Evolutionary conservation across 2,329 filamentous ascomycete species (phyloP).

Genomic region (Fusarium circinatum): DNA sequence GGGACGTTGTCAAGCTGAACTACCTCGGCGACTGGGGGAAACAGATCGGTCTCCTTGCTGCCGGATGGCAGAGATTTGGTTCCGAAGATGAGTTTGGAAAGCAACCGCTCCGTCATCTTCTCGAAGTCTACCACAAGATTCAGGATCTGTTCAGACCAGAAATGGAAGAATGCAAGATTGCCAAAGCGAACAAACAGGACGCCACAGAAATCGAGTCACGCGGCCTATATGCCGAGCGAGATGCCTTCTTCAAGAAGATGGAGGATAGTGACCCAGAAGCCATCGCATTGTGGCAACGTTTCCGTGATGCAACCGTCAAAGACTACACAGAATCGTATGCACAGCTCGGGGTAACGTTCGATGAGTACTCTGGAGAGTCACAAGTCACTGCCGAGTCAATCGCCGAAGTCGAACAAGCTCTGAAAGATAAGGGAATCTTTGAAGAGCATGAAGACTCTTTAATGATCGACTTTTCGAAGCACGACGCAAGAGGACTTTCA

Average conservation of each 20-base stretch:
- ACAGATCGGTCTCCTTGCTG: constrained; percentile 70
- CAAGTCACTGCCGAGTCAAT: constrained; percentile 64
- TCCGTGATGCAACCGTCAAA: constrained; percentile 64
- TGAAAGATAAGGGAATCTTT: constrained; percentile 69
- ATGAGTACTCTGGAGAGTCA: constrained; percentile 74
- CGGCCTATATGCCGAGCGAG: constrained; percentile 58
- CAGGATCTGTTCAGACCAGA: constrained; percentile 71
- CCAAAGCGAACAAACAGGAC: constrained; percentile 55
- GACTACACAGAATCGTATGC: constrained; percentile 65
- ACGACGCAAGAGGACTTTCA: constrained; percentile 77
- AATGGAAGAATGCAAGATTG: constrained; percentile 64
- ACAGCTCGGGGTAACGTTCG: constrained; percentile 65
- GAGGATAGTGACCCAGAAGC: constrained; percentile 66
- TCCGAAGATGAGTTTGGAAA: constrained; percentile 70
- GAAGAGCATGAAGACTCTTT: constrained; percentile 73
- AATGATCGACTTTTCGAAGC: constrained; percentile 76
- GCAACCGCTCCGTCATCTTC: constrained; percentile 75
- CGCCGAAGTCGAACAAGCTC: constrained; percentile 64
- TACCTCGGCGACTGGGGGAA: constrained; percentile 82
- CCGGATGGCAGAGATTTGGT: constrained; percentile 74
- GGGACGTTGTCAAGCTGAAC: constrained; percentile 75
- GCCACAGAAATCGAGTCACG: constrained; percentile 49
- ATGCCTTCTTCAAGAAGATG: constrained; percentile 69
- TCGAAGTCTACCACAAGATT: constrained; percentile 75
- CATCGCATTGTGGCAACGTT: constrained; percentile 62